Percentiles rank a stretch among this genome's conserved stretches.
phyloP scores from a whole-genome alignment of 106 monocot genomes.

The Phalaenopsis aphrodite region DNA sequence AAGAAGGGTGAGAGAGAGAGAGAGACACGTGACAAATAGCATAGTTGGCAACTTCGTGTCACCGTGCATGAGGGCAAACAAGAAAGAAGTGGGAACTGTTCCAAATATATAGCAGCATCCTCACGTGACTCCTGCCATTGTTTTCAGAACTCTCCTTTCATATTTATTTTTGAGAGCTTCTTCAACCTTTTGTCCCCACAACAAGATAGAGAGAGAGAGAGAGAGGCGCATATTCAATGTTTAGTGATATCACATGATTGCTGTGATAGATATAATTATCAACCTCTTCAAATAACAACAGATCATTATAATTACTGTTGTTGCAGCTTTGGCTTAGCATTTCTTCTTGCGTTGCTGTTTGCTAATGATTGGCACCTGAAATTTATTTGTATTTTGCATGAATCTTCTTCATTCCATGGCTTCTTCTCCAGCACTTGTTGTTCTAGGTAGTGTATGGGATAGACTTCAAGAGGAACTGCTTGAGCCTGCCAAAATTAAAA shows the following conservation, averaged over 20 bases:
- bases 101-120: background rate
- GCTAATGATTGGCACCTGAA: too few relatives aligned
- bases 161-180: too few relatives aligned
- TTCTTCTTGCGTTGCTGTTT: too few relatives aligned
- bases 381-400: too few relatives aligned
- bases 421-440: too few relatives aligned
- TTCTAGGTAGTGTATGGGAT: too few relatives aligned
- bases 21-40: background rate
- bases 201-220: background rate
- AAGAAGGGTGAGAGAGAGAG: background rate
- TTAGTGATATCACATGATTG: background rate
- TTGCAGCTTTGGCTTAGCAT: background rate
- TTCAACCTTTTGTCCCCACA: background rate
- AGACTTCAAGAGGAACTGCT: too few relatives aligned
- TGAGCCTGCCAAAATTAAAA: too few relatives aligned
- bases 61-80: background rate
- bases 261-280: background rate
- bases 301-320: background rate
- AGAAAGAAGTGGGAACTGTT: background rate
- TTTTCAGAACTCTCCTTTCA: background rate
- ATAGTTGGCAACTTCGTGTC: background rate
- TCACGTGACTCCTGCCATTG: slow-evolving; percentile 1
- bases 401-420: too few relatives aligned
- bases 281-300: background rate
- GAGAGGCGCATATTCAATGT: background rate